Conservation (phyloP, 2,329 filamentous ascomycete genomes). For the Zasmidium cellare region DNA sequence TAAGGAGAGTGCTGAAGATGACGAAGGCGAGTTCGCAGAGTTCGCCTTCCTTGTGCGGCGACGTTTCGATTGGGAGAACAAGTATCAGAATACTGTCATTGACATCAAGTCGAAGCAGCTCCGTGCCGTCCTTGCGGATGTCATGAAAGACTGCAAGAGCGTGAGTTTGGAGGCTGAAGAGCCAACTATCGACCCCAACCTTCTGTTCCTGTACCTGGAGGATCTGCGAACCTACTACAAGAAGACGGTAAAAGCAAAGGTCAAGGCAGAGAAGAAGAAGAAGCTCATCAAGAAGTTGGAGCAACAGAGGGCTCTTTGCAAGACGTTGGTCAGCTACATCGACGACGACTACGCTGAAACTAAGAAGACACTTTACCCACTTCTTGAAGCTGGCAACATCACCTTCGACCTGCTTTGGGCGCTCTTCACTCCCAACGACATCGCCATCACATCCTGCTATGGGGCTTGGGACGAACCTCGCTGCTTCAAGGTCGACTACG, state of each 20-base stretch:
- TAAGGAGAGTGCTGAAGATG: conserved; percentile 64
- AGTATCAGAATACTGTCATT: conserved; percentile 71
- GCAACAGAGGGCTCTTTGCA: conserved; percentile 64
- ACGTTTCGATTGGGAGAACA: conserved; percentile 81
- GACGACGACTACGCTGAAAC: conserved; percentile 76
- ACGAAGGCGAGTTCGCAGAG: conserved; percentile 71
- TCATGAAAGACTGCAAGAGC: conserved; percentile 76
- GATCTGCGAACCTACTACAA: conserved; percentile 64
- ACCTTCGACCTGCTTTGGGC: conserved; percentile 90
- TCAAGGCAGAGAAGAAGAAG: conserved; percentile 60
- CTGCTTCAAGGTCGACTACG: conserved; percentile 78
- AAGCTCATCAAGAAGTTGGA: conserved; percentile 61
- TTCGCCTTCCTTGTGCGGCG: conserved; percentile 82
- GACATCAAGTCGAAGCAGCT: conserved; percentile 84
- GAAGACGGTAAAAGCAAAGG: conserved; percentile 63
- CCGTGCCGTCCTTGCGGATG: conserved; percentile 66
- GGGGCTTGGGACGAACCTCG: conserved; percentile 73
- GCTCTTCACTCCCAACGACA: conserved; percentile 81
- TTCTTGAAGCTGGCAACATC: conserved; percentile 79
- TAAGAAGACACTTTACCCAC: conserved; percentile 77
- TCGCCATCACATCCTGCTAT: conserved; percentile 76
- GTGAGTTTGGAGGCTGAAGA: conserved; percentile 79
- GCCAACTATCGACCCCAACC: conserved; percentile 59
- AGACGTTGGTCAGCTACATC: conserved; percentile 73
- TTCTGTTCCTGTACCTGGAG: conserved; percentile 66